A percentile compares a stretch with the other conserved stretches of the same genome.
Conservation (phyloP, 768 basidiomycete species). For the Cyclocybe cylindracea region DNA sequence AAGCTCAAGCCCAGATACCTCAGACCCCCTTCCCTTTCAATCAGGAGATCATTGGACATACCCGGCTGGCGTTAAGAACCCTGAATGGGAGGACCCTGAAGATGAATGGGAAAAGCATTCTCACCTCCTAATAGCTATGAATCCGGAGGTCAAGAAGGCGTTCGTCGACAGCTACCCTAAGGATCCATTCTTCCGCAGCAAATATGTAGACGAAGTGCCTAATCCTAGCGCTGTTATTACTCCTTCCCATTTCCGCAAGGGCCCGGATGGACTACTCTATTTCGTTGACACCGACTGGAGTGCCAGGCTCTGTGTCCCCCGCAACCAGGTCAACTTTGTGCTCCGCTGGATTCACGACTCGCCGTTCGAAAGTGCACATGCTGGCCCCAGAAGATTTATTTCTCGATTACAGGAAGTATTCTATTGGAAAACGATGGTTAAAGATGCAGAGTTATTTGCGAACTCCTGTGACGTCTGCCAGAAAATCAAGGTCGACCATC, state of each 20-base stretch:
- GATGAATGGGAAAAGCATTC: not conserved
- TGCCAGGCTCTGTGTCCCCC: conserved; percentile 16
- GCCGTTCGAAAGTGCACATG: conserved; percentile 13
- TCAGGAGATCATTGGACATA: not conserved
- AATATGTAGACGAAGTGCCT: not conserved
- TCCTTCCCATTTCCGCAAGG: conserved; percentile 10
- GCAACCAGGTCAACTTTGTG: not conserved
- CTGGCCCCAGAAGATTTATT: conserved; percentile 4
- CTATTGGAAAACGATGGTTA: conserved; percentile 9
- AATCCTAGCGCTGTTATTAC: not conserved
- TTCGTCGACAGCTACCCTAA: not conserved
- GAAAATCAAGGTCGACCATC: conserved; percentile 21
- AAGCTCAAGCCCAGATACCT: not conserved
- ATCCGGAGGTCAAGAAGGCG: not conserved
- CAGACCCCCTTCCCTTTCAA: not conserved
- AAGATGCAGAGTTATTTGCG: conserved; percentile 11
- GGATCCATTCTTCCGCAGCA: not conserved
- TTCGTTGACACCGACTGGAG: conserved; percentile 21
- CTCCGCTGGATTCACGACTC: conserved; percentile 17
- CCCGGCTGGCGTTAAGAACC: not conserved
- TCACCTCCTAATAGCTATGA: not conserved
- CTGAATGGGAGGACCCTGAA: too few relatives aligned
- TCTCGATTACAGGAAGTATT: conserved; percentile 5
- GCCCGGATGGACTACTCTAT: conserved; percentile 11
- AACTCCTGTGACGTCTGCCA: conserved; percentile 24